Base-by-base conservation (phyloP, 768 basidiomycete species). In the Tylopilus rubrobrunneus region DNA sequence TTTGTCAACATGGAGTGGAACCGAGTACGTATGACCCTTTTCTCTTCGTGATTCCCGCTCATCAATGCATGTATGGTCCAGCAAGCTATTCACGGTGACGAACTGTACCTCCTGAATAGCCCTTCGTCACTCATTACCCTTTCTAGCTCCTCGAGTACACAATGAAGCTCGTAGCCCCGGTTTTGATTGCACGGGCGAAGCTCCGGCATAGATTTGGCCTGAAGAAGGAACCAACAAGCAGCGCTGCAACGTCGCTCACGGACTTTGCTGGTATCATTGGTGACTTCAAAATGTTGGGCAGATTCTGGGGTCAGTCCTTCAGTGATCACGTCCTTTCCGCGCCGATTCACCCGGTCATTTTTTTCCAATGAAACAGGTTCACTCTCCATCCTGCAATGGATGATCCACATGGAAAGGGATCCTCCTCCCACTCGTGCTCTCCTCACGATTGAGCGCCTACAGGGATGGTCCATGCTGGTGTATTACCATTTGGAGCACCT, bases 1-100 rank as follows among this genome's bases (percentile, higher is more conserved):
- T n/a, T n/a, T n/a, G n/a, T n/a, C n/a, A n/a, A n/a, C n/a, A n/a
- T 92, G 88, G 87, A 86, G 83, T 67, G 90, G 90, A 27, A 89
- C 82, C 81, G 91, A 93, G 90, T 91, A 74, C 68, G 83, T 83
- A 57, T 57, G 29, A 33, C 36, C 55, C 27, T 58, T 45, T 55
- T 62, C 23, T 36, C 28, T 54, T 43, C 37, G 41, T 43, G 37
- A 44, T 43, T 21, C 39, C 27, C 39, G 48, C 67, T 61, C 48
- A 60, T 52, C 33, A 46, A 45, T 50, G 39, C 17, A 19, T 33
- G 25, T 14, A 33, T 46, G 17, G 34, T 48, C 42, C 64, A 91
- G 89, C 71, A 91, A 91, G 67, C 65, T 89, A 31, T 89, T 91
- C 67, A 81, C 83, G 81, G 86, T 89, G 33, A 55, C 21, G 23